Percentiles rank a stretch among this genome's conserved stretches.
Evolutionary conservation across 2,329 filamentous ascomycete species (phyloP).

Genomic region (Massarina eburnea): DNA sequence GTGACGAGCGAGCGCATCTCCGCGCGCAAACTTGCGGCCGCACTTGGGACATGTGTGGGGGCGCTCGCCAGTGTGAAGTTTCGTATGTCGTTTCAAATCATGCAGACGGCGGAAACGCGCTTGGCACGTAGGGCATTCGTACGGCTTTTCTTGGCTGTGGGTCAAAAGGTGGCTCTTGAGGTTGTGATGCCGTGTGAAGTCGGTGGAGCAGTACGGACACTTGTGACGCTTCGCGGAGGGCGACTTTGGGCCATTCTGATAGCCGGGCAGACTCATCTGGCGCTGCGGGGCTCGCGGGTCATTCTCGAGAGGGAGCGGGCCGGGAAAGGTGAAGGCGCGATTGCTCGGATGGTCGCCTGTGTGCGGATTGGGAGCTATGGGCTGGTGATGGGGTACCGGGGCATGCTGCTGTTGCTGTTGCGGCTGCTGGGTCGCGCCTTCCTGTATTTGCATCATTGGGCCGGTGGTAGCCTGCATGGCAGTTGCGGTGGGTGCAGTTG

Average conservation of each 20-base stretch:
- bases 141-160: slow-evolving; percentile 98
- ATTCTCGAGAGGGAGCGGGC: slow-evolving; percentile 53
- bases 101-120: slow-evolving; percentile 91
- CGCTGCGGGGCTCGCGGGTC: slow-evolving; percentile 55
- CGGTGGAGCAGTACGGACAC: slow-evolving; percentile 93
- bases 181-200: slow-evolving; percentile 96
- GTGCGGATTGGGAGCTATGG: slow-evolving; percentile 40
- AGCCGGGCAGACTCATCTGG: slow-evolving; percentile 62
- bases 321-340: slow-evolving; percentile 66
- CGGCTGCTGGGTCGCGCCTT: slow-evolving; percentile 40
- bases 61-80: slow-evolving; percentile 94
- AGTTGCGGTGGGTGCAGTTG: slow-evolving; percentile 50
- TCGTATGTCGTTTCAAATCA: slow-evolving; percentile 93
- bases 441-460: slow-evolving; percentile 43
- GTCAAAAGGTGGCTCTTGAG: slow-evolving; percentile 96
- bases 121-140: slow-evolving; percentile 88
- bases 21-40: slow-evolving; percentile 89
- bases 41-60: slow-evolving; percentile 95
- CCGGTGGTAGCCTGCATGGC: slow-evolving; percentile 53
- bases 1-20: slow-evolving; percentile 90
- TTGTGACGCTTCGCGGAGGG: slow-evolving; percentile 88
- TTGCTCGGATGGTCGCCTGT: slow-evolving; percentile 44
- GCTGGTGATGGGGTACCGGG: slow-evolving; percentile 30
- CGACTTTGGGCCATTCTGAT: slow-evolving; percentile 64
- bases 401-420: slow-evolving; percentile 8